Base-by-base conservation (phyloP, 441 rosid species). In the Gossypium lobatum region DNA sequence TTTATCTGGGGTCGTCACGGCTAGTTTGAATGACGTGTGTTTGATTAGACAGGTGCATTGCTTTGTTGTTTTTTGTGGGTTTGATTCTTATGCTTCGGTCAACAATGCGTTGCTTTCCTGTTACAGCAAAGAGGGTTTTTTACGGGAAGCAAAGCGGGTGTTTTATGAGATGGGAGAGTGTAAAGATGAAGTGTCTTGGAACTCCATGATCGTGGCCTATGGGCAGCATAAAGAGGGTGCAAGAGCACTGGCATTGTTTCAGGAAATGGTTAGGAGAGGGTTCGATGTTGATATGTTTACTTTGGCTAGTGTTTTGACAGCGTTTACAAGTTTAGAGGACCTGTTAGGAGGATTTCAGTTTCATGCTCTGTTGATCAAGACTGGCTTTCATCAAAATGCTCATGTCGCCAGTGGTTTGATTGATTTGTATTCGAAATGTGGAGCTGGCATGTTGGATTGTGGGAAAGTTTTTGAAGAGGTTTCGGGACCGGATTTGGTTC, bases 361-460 rank as follows among this genome's bases (percentile, higher is more conserved):
- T 75, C 98, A 92, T 66, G 80, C 88, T 55, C 79, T 76, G 79
- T 74, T 88, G 75, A 81, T 91, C 75, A 92, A 91, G 76, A 79
- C 74, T 68, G 95, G 97, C 71, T 91, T 87, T 76, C 80, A 91
- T 71, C 85, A 82, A 75, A 89, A 85, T 78, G 79, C 91, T 20
- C 97, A 92, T 28, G 92, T 91, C 1, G 93, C 93, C 3, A 94
- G 97, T 63, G 93, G 98, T 72, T 85, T 94, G 88, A 89, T 94
- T 72, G 93, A 91, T 84, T 77, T 94, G 72, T 94, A 92, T 72
- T 85, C 93, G 3, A 94, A 94, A 74, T 91, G 95, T 75, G 88
- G 90, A 37, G 85, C 82, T 70, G 63, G 54, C 55, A 86, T 89
- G 91, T 76, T 6, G 63, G 89, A 89, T 8, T 83, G 88, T 37